A percentile compares a stretch with the other conserved stretches of the same genome.
Evolutionary conservation across 1,284 basidiomycete genomes (phyloP).

Genomic region (Dichomitus squalens): DNA sequence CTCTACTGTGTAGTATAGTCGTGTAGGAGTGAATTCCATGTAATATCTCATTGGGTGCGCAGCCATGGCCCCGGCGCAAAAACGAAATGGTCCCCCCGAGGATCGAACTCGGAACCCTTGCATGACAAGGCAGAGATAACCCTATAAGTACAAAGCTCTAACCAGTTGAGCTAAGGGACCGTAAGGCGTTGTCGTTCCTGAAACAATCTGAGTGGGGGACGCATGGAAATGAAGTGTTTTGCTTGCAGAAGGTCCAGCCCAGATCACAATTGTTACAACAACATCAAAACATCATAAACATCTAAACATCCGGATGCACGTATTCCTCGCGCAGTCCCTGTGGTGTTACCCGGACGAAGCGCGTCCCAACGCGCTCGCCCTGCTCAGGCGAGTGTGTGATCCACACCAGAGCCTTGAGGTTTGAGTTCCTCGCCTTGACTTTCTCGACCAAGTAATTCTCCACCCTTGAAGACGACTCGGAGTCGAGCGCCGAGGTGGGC

Average conservation of each 20-base stretch:
- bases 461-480: constrained; percentile 62
- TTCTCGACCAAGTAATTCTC: constrained; percentile 63
- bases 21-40: background rate
- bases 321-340: constrained; percentile 51
- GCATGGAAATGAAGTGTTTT: too few relatives aligned
- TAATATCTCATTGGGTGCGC: background rate
- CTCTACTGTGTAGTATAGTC: background rate
- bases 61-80: background rate
- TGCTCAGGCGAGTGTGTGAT: constrained; percentile 87
- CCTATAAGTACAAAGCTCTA: constrained; percentile 53
- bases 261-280: too few relatives aligned
- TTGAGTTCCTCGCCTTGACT: constrained; percentile 47
- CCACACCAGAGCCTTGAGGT: constrained; percentile 80
- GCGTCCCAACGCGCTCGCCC: constrained; percentile 70
- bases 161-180: constrained; percentile 52
- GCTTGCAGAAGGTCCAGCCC: too few relatives aligned
- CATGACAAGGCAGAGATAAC: constrained; percentile 38
- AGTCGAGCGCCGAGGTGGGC: constrained; percentile 85
- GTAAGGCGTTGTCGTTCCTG: background rate
- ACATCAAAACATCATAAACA: too few relatives aligned
- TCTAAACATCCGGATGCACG: constrained; percentile 21
- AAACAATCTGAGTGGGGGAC: background rate
- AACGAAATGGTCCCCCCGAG: constrained; percentile 47
- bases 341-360: constrained; percentile 57
- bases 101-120: constrained; percentile 53